Conservation (phyloP, 1,284 basidiomycete species). For the Ustilago bromivora region DNA sequence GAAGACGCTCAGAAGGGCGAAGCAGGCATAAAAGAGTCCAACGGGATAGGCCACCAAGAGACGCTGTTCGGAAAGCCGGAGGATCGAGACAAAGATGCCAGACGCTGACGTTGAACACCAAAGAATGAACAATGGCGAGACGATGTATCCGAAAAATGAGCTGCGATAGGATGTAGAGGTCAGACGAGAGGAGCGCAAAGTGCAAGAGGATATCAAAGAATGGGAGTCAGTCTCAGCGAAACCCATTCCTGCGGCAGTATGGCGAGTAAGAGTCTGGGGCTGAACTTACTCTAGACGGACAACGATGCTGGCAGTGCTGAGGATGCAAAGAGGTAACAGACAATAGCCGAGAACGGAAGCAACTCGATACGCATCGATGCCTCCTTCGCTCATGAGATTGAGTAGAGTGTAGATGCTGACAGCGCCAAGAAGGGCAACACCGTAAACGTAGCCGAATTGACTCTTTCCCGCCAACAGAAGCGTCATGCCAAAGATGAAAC, state of each 20-base stretch:
- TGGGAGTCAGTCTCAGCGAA: not conserved
- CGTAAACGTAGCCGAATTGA: conserved; percentile 99
- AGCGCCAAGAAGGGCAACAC: conserved; percentile 92
- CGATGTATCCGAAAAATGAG: conserved; percentile 58
- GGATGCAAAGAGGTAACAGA: conserved; percentile 94
- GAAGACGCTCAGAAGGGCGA: conserved; percentile 68
- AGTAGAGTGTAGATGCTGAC: conserved; percentile 94
- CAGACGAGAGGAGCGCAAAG: no score
- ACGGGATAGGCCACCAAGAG: conserved; percentile 68
- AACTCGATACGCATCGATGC: conserved; percentile 95
- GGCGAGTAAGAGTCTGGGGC: not conserved
- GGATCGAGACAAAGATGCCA: conserved; percentile 68
- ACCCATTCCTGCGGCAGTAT: not conserved
- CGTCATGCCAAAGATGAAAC: conserved; percentile 76
- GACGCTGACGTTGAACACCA: conserved; percentile 68
- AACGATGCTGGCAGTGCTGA: conserved; percentile 88
- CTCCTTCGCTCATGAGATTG: conserved; percentile 95
- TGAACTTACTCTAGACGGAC: conserved; percentile 85
- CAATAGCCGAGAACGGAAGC: conserved; percentile 97
- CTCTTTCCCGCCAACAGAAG: conserved; percentile 88
- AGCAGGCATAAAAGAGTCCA: conserved; percentile 67
- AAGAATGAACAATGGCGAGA: conserved; percentile 67
- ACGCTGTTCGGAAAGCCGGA: conserved; percentile 66
- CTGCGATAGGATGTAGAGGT: conserved; percentile 13
- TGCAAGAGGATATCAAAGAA: not conserved